Conservation (phyloP, 495 filamentous ascomycete genomes). For the Oleoguttula mirabilis region DNA sequence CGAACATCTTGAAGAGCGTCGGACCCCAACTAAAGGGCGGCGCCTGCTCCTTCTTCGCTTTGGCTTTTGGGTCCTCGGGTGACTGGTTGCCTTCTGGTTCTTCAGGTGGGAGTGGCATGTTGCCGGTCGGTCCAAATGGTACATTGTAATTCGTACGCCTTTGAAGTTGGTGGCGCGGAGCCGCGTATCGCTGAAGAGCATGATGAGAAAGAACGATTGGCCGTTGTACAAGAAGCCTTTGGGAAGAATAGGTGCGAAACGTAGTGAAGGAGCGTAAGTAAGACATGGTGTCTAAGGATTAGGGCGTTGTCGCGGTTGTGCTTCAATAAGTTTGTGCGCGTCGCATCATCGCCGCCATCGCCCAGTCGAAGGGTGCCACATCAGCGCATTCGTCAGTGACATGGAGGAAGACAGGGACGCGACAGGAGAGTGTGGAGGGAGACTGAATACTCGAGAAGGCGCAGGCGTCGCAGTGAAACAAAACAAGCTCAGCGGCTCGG, state of each 20-base stretch:
- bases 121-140: neutral
- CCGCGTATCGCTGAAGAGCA: neutral
- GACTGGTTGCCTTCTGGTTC: slow-evolving; percentile 11
- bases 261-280: slow-evolving; percentile 3
- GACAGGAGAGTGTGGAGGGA: too few relatives aligned
- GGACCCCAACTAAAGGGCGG: slow-evolving; percentile 31
- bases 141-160: slow-evolving; percentile 9
- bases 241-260: neutral
- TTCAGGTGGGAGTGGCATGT: slow-evolving; percentile 1
- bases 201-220: neutral
- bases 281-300: too few relatives aligned
- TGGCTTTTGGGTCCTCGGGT: neutral
- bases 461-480: too few relatives aligned
- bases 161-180: neutral
- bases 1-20: slow-evolving; percentile 66
- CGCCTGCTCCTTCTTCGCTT: too few relatives aligned
- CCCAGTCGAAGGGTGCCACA: too few relatives aligned
- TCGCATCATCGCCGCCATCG: too few relatives aligned
- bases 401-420: too few relatives aligned
- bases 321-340: too few relatives aligned
- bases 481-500: too few relatives aligned
- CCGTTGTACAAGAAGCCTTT: neutral
- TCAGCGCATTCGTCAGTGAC: too few relatives aligned
- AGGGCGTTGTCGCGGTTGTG: too few relatives aligned
- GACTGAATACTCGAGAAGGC: too few relatives aligned